Evolutionary conservation across 148 eudicot species (phyloP), one percentile per base, ranked within the genome.

Genomic region (Suaeda aralocaspica): DNA sequence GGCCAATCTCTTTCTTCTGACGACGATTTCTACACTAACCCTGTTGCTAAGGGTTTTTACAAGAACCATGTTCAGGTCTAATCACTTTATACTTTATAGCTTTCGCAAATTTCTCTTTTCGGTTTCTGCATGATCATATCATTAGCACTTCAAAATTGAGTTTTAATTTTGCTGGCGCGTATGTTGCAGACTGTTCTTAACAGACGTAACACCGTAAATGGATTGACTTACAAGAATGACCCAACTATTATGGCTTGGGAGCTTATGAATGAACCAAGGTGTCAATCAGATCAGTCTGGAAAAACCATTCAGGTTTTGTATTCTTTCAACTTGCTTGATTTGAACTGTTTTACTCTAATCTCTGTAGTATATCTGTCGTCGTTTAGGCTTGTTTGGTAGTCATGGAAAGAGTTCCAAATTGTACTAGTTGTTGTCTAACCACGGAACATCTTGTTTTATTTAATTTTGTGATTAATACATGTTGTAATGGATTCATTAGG

Each of bases 191-290:
- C 89, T 62, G 87, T 93, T 65, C 80, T 93, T 29, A 90, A 85
- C 71, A 82, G 98, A 66, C 71, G 77, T 42, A 93, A 93, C 73
- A 88, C 88, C 7, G 42, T 88, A 14, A 88, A 80, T 72, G 96
- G 98, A 73, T 75, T 86, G 15, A 9, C 67, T 28, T 93, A 93
- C 91, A 93, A 85, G 84, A 82, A 91, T 84, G 99, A 95, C 56
- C 92, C 97, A 16, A 91, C 99, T 62, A 95, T 95, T 60, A 89
- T 95, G 97, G 96, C 99, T 22, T 95, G 99, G 99, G 99, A 95
- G 85, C 96, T 95, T 49, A 95, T 95, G 91, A 95, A 95, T 84
- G 99, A 95, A 72, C 99, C 99, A 2, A 84, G 99, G 71, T 95
- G 99, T 77, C 81, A 85, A 16, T 91, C 99, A 25, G 99, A 94